Percentiles rank a stretch among this genome's conserved stretches.
Evolutionary conservation across 2,329 filamentous ascomycete genomes (phyloP).

Genomic region (Lecanicillium sp.): DNA sequence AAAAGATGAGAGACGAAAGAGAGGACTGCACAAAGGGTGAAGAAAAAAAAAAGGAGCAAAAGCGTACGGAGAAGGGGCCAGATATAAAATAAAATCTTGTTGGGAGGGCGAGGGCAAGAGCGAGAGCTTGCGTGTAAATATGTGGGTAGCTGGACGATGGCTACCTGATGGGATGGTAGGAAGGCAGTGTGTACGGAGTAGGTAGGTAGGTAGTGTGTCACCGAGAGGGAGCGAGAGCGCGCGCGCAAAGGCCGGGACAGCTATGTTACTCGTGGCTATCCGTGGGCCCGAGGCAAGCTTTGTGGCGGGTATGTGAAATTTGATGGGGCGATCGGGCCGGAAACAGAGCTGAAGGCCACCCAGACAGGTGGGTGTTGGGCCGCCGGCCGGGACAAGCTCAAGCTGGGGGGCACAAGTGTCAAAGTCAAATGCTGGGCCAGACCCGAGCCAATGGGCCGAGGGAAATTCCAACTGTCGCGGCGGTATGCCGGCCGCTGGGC

Average conservation of each 20-base stretch:
- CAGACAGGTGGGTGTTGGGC: not conserved
- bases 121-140: slow-evolving; percentile 2
- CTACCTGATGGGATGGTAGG: no score
- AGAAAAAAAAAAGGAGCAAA: not conserved
- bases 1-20: not conserved
- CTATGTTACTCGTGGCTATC: no score
- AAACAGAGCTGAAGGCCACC: not conserved
- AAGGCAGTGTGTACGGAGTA: not conserved
- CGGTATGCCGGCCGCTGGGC: no score
- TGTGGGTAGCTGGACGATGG: not conserved
- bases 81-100: no score
- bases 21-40: not conserved
- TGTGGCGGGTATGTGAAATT: slow-evolving; percentile 2
- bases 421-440: no score
- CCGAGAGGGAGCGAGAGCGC: no score
- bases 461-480: no score
- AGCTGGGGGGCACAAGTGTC: no score
- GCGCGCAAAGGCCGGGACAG: no score
- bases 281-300: slow-evolving; percentile 5
- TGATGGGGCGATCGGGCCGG: slow-evolving; percentile 7
- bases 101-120: not conserved
- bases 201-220: not conserved
- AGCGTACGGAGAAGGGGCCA: not conserved
- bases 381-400: no score
- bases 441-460: no score